Evolutionary conservation across 345 rosid species (phyloP).

Genomic region (Eutrema yunnanense): DNA sequence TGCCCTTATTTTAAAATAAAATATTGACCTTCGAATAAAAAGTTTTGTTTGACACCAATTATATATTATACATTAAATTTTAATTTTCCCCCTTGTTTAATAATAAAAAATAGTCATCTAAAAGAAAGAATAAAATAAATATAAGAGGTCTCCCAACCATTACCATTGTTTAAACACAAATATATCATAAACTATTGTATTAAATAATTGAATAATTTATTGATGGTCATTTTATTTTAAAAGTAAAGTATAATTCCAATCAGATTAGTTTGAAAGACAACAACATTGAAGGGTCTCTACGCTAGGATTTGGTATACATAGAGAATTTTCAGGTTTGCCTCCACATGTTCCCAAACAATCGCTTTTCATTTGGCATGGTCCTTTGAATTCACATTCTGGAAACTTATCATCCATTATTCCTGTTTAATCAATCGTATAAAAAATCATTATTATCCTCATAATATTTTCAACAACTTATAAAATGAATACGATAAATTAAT

Average conservation of each 20-base stretch:
- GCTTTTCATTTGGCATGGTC: conserved; percentile 2
- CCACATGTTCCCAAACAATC: conserved; percentile 15
- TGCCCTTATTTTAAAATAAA: too few relatives aligned
- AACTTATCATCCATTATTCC: conserved; percentile 11
- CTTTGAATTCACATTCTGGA: conserved; percentile 19
- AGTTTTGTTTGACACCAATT: too few relatives aligned
- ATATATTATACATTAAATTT: too few relatives aligned
- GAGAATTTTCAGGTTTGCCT: conserved; percentile 15
- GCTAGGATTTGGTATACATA: conserved; percentile 19
- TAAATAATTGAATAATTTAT: neutral
- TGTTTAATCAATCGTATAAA: neutral
- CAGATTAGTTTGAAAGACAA: conserved; percentile 11
- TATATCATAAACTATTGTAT: too few relatives aligned
- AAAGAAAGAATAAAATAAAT: too few relatives aligned
- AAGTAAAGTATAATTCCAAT: neutral
- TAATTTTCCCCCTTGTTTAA: too few relatives aligned
- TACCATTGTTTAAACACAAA: too few relatives aligned
- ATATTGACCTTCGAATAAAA: too few relatives aligned
- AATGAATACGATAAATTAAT: neutral
- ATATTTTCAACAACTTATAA: neutral
- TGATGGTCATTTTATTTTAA: neutral
- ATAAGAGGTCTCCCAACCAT: too few relatives aligned
- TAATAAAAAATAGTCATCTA: too few relatives aligned
- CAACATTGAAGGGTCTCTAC: conserved; percentile 14
- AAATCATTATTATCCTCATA: too few relatives aligned